Conservation (phyloP, 768 basidiomycete species). For the Holtermannia corniformis region DNA sequence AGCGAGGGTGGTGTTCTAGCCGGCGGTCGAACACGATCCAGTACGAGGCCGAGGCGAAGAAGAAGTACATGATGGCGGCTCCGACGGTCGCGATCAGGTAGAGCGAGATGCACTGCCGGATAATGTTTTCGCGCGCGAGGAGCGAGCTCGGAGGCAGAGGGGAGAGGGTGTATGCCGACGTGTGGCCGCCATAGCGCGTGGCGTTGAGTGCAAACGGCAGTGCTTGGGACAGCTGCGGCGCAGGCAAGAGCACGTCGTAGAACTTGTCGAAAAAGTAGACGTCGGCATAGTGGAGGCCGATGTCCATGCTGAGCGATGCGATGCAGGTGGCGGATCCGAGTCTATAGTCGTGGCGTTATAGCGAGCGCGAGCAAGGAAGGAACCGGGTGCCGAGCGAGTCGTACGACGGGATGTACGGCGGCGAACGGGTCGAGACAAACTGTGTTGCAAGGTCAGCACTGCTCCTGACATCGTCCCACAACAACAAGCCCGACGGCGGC, state of each 20-base stretch:
- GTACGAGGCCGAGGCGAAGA: conserved; percentile 78
- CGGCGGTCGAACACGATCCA: conserved; percentile 78
- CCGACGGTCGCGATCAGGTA: conserved; percentile 63
- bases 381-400: too few species aligned
- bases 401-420: too few species aligned
- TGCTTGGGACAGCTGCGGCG: conserved; percentile 14
- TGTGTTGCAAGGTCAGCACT: too few species aligned
- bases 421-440: too few species aligned
- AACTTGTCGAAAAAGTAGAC: conserved; percentile 63
- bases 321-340: not conserved
- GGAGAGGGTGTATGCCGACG: conserved; percentile 39
- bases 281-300: conserved; percentile 64
- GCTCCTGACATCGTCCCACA: too few species aligned
- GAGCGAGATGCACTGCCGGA: conserved; percentile 66
- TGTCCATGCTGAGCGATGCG: conserved; percentile 55
- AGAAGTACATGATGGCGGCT: conserved; percentile 75
- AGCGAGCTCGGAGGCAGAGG: conserved; percentile 8
- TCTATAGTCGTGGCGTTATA: not conserved
- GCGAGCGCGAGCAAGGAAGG: too few species aligned
- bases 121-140: conserved; percentile 62
- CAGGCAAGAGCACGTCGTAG: conserved; percentile 67
- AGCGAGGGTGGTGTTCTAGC: conserved; percentile 92
- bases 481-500: too few species aligned
- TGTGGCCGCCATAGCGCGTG: conserved; percentile 19
- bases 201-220: conserved; percentile 13